phyloP scores from a whole-genome alignment of 306 rosid genomes.

The Hippophae rhamnoides region DNA sequence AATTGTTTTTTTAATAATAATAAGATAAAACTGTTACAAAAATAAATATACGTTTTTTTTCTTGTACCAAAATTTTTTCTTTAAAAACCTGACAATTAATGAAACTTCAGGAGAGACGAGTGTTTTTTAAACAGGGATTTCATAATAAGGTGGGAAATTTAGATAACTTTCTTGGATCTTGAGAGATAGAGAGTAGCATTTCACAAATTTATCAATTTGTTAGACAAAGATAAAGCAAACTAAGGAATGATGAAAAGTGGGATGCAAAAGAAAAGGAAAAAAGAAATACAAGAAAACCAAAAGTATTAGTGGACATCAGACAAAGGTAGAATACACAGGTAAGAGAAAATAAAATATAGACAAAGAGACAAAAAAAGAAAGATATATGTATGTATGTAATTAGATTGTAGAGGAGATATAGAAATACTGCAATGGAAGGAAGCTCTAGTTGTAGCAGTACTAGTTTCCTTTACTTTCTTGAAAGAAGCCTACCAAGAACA shows the following conservation, averaged over 20 bases:
- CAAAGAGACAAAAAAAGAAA: constrained; percentile 12
- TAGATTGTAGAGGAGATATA: constrained; percentile 5
- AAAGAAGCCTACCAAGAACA: constrained; percentile 55
- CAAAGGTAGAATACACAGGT: constrained; percentile 55
- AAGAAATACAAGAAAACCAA: constrained; percentile 52
- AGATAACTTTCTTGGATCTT: constrained; percentile 85
- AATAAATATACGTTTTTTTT: too few relatives aligned
- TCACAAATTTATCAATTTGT: constrained; percentile 40
- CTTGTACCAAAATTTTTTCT: too few relatives aligned
- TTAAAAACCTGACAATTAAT: not conserved
- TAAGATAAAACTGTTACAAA: too few relatives aligned
- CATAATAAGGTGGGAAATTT: constrained; percentile 68
- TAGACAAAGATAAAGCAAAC: constrained; percentile 64
- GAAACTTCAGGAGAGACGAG: constrained; percentile 1
- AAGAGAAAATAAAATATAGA: constrained; percentile 18
- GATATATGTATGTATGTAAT: not conserved
- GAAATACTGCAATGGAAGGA: not conserved
- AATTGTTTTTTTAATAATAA: too few relatives aligned
- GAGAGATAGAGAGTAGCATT: constrained; percentile 56
- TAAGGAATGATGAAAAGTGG: constrained; percentile 97
- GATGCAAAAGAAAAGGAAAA: constrained; percentile 49
- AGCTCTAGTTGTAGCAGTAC: constrained; percentile 16
- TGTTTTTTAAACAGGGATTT: constrained; percentile 13
- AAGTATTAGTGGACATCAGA: constrained; percentile 61
- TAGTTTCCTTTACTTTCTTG: constrained; percentile 5